Conservation (phyloP, 805 yeast species). For the Metschnikowia koreensis region DNA sequence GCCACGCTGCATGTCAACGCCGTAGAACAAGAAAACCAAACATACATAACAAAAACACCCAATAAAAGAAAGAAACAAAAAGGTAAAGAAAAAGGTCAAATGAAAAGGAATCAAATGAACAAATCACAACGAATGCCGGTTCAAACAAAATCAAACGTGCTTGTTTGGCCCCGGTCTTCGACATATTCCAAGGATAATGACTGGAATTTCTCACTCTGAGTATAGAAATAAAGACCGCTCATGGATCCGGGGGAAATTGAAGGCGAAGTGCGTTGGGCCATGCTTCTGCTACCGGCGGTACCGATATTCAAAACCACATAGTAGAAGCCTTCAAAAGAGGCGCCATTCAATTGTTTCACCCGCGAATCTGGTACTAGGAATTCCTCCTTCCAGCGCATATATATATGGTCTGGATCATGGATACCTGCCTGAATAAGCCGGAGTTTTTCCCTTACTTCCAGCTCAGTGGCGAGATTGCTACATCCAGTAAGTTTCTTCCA, state of each 20-base stretch:
- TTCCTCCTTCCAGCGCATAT: constrained; percentile 95
- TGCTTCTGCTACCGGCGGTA: constrained; percentile 10
- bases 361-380: constrained; percentile 79
- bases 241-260: constrained; percentile 58
- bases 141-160: constrained; percentile 26
- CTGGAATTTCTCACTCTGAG: constrained; percentile 75
- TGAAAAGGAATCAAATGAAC: too few species aligned
- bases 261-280: not conserved
- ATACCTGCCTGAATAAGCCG: constrained; percentile 29
- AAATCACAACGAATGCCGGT: too few species aligned
- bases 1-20: not conserved
- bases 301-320: constrained; percentile 79
- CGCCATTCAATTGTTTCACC: constrained; percentile 60
- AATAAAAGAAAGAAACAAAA: not conserved
- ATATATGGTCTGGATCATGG: constrained; percentile 43
- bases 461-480: constrained; percentile 48
- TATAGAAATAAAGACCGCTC: constrained; percentile 79
- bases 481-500: constrained; percentile 48
- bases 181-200: constrained; percentile 63
- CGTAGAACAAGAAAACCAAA: not conserved
- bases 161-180: constrained; percentile 44
- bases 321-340: constrained; percentile 91
- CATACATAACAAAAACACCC: not conserved
- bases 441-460: constrained; percentile 26
- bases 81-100: not conserved